A percentile compares a stretch with the other conserved stretches of the same genome.
Evolutionary conservation across 2,329 filamentous ascomycete species (phyloP).

Genomic region (Ophiocordyceps camponoti-floridani): DNA sequence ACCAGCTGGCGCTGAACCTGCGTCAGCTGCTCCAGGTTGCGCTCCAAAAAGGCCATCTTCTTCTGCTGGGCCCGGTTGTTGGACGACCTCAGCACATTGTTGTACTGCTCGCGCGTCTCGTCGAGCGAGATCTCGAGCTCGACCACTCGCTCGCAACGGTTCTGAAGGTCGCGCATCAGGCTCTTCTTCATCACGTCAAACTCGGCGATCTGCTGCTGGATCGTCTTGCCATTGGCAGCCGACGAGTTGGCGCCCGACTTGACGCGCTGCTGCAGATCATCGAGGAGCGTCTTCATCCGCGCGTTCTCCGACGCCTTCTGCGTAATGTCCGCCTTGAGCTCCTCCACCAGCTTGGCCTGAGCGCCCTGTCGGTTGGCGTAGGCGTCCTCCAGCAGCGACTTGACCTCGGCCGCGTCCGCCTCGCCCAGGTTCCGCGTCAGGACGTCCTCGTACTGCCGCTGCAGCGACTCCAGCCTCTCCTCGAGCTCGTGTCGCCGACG

Average conservation of each 20-base stretch:
- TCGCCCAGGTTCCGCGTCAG: slow-evolving; percentile 64
- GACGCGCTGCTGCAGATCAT: slow-evolving; percentile 58
- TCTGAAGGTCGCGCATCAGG: slow-evolving; percentile 94
- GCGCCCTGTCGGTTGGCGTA: slow-evolving; percentile 59
- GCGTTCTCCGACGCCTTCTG: slow-evolving; percentile 69
- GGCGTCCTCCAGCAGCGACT: slow-evolving; percentile 57
- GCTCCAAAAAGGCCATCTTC: slow-evolving; percentile 99
- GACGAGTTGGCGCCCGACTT: slow-evolving; percentile 41
- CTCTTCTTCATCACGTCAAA: slow-evolving; percentile 99
- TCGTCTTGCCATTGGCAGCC: slow-evolving; percentile 69
- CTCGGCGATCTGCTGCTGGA: slow-evolving; percentile 95
- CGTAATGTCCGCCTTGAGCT: slow-evolving; percentile 57
- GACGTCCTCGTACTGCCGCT: slow-evolving; percentile 71
- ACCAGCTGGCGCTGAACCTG: slow-evolving; percentile 95
- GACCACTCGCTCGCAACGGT: slow-evolving; percentile 92
- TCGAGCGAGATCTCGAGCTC: slow-evolving; percentile 96
- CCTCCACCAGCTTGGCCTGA: slow-evolving; percentile 55
- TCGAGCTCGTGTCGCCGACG: slow-evolving; percentile 63
- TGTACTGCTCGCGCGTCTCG: slow-evolving; percentile 96
- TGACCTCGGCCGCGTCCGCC: slow-evolving; percentile 69
- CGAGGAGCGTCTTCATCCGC: slow-evolving; percentile 63
- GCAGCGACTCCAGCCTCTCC: slow-evolving; percentile 51
- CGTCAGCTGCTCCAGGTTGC: slow-evolving; percentile 93
- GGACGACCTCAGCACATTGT: slow-evolving; percentile 88
- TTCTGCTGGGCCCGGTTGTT: slow-evolving; percentile 99